phyloP scores from a whole-genome alignment of 352 stramenopile species.

The Phytophthora megakarya region DNA sequence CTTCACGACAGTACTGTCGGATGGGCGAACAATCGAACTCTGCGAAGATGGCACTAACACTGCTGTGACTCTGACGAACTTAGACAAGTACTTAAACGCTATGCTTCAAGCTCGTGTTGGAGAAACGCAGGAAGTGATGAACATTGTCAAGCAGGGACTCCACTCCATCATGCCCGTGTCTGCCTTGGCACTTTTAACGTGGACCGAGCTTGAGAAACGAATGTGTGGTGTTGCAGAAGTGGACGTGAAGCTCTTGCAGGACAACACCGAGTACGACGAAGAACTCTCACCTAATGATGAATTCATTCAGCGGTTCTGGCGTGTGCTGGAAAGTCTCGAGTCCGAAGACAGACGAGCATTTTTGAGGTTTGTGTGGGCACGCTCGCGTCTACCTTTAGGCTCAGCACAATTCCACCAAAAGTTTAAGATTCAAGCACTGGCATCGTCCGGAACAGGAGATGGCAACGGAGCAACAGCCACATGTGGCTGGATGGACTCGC shows the following conservation, averaged over 20 bases:
- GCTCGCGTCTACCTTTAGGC: constrained; percentile 66
- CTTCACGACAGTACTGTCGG: constrained; percentile 78
- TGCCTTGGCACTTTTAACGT: constrained; percentile 62
- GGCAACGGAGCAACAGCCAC: constrained; percentile 5
- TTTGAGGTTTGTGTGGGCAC: constrained; percentile 83
- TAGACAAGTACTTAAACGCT: constrained; percentile 51
- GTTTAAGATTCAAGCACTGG: constrained; percentile 86
- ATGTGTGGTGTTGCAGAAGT: constrained; percentile 77
- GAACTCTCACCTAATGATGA: constrained; percentile 63
- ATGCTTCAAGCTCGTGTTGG: constrained; percentile 47
- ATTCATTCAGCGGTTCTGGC: constrained; percentile 83
- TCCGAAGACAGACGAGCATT: constrained; percentile 77
- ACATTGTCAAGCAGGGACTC: constrained; percentile 76
- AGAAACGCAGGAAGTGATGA: constrained; percentile 58
- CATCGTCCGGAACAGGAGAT: constrained; percentile 22
- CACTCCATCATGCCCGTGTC: constrained; percentile 77
- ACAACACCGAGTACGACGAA: constrained; percentile 87
- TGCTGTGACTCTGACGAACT: constrained; percentile 51
- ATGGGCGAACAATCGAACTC: constrained; percentile 57
- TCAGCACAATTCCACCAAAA: constrained; percentile 79
- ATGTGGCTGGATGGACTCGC: constrained; percentile 46
- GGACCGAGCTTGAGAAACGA: constrained; percentile 70
- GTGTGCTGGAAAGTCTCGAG: constrained; percentile 61
- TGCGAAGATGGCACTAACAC: constrained; percentile 39
- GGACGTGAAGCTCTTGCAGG: constrained; percentile 69